Base-by-base conservation (phyloP, 75 land plant genomes). In the Pinus tabuliformis region DNA sequence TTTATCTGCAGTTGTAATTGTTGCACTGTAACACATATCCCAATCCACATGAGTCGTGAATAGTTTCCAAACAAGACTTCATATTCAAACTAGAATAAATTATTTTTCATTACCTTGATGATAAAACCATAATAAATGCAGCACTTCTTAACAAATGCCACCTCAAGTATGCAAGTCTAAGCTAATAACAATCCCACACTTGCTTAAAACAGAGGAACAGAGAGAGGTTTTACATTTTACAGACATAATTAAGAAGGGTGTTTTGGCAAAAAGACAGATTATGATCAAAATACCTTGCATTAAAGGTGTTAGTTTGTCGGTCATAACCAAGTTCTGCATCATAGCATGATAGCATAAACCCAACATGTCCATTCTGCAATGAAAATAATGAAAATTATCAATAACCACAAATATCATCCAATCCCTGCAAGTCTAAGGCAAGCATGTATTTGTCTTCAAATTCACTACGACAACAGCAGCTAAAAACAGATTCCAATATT, bases 321-420 rank as follows among this genome's bases (percentile, higher is more conserved):
- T 85, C 83, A 64, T 87, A 87, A 73, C 83, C 72, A 39, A 87
- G 56, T 57, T 87, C 83, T 37, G 89, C 89, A 76, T 87, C 89
- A 75, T 87, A 87, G 77, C 87, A 85, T 36, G 89, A 87, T 59
- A 87, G 57, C 81, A 87, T 73, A 74, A 87, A 87, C 15, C 89
- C 89, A 52, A 85, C 89, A 57, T 85, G 87, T 72, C 89, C 89
- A 58, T 87, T 73, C 89, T 87, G 89, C 77, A 65, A 71, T 49
- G 56, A 71, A 71, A 71, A 45, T 49, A 45, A 49, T 5, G 28
- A 64, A 30, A 36, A 17, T 18, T 64, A 24, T 64, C 68, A 64
- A 37, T 20, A 33, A 64, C 42, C 42, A 16, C 36, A 33, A 64
- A 33, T 33, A 36, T 33, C 36, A 33, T 64, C 39, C 68, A 17